Percentiles rank a stretch among this genome's conserved stretches.
These are phyloP conservation scores for Pisolithus marmoratus DNA, from an alignment of 768 basidiomycete species.

Conservation along the genomic window DNA sequence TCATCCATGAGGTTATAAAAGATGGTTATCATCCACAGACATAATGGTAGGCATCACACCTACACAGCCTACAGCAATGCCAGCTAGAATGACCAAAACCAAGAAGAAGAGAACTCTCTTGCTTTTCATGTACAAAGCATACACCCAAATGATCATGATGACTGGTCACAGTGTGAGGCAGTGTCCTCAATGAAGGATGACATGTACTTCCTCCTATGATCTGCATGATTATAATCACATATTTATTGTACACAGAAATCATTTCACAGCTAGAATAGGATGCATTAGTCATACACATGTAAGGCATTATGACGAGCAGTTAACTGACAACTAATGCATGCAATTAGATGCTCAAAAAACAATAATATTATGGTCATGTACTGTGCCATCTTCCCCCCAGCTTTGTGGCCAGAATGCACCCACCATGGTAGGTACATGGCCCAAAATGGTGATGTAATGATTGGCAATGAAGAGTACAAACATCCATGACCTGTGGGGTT, in stretches of 20 bases:
- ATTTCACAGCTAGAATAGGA: constrained; percentile 6
- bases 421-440: constrained; percentile 33
- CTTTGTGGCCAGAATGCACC: constrained; percentile 26
- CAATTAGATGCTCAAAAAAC: background rate
- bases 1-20: no score
- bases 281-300: background rate
- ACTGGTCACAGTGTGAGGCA: no score
- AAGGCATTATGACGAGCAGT: background rate
- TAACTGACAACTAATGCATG: constrained; percentile 11
- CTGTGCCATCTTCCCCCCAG: background rate
- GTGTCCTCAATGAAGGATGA: no score
- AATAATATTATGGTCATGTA: background rate
- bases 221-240: constrained; percentile 6
- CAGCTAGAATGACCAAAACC: background rate
- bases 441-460: constrained; percentile 35
- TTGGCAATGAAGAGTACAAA: no score
- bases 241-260: background rate
- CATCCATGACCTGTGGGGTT: no score
- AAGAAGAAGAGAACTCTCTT: constrained; percentile 3
- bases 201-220: constrained; percentile 6
- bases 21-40: background rate
- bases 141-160: no score
- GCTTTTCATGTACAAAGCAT: no score
- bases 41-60: background rate
- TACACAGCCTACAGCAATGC: constrained; percentile 4